Evolutionary conservation across 768 basidiomycete species (phyloP).

Genomic region (Sistotremastrum suecicum): DNA sequence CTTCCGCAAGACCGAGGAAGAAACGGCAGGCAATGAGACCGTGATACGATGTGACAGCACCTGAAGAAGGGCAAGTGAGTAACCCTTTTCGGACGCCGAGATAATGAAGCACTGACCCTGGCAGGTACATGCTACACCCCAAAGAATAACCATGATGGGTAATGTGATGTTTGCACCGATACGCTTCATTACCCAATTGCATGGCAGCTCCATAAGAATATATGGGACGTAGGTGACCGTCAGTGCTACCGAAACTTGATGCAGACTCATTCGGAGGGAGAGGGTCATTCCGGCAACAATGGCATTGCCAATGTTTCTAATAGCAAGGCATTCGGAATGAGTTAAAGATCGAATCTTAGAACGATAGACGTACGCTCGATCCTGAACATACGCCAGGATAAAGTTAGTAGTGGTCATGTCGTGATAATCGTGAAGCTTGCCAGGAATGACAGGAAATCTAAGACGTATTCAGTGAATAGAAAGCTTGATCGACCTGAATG

Average conservation of each 20-base stretch:
- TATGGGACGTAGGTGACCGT: conserved; percentile 16
- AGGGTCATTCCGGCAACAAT: conserved; percentile 12
- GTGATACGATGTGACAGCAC: conserved; percentile 32
- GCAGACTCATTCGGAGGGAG: conserved; percentile 10
- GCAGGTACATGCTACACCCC: conserved; percentile 53
- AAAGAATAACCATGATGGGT: conserved; percentile 46
- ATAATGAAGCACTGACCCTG: conserved; percentile 29
- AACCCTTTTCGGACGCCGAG: background rate
- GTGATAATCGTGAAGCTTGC: too few species aligned
- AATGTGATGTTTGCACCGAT: conserved; percentile 44
- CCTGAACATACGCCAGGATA: too few species aligned
- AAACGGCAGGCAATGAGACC: conserved; percentile 38
- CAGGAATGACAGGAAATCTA: too few species aligned
- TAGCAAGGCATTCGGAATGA: too few species aligned
- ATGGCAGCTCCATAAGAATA: conserved; percentile 13
- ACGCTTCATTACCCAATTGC: conserved; percentile 20
- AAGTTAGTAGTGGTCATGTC: too few species aligned
- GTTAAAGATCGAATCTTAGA: too few species aligned
- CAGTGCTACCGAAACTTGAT: conserved; percentile 14
- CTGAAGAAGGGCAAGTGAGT: conserved; percentile 12
- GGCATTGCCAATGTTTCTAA: conserved; percentile 6
- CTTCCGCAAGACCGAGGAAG: conserved; percentile 44
- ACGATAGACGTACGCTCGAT: too few species aligned
- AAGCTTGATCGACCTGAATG: too few species aligned
- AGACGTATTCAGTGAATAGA: too few species aligned